Evolutionary conservation across 2,329 filamentous ascomycete genomes (phyloP).

Genomic region (Fusarium pseudocircinatum): DNA sequence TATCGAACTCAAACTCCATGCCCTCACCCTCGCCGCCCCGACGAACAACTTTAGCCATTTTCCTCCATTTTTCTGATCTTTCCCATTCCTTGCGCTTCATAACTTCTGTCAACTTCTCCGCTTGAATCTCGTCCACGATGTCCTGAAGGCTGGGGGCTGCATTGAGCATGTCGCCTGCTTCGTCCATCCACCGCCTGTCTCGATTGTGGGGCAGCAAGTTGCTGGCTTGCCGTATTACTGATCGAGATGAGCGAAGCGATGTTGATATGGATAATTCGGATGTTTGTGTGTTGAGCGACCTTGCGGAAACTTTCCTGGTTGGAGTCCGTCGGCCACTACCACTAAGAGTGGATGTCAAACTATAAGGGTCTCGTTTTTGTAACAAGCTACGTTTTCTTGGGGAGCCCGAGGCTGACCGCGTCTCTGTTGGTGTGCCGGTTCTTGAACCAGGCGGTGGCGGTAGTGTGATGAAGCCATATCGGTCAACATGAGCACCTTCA

Average conservation of each 20-base stretch:
- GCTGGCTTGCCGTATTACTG: constrained; percentile 65
- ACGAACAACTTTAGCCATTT: constrained; percentile 68
- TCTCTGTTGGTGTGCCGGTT: constrained; percentile 53
- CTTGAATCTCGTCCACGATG: constrained; percentile 64
- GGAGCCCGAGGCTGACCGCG: constrained; percentile 55
- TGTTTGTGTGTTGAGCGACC: constrained; percentile 67
- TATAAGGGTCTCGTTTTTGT: constrained; percentile 48
- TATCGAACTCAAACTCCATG: constrained; percentile 78
- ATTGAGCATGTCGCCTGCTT: constrained; percentile 74
- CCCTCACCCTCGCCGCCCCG: constrained; percentile 63
- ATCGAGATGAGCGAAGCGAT: constrained; percentile 64
- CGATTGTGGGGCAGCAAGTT: constrained; percentile 70
- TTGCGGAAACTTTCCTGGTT: constrained; percentile 65
- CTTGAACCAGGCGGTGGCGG: constrained; percentile 56
- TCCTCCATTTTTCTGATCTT: constrained; percentile 73
- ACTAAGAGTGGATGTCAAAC: constrained; percentile 53
- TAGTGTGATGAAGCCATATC: constrained; percentile 72
- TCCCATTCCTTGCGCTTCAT: constrained; percentile 71
- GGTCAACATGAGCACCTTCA: constrained; percentile 68
- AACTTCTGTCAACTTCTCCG: constrained; percentile 62
- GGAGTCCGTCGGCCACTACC: constrained; percentile 54
- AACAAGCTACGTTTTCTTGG: constrained; percentile 58
- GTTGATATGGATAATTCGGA: constrained; percentile 59
- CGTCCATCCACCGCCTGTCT: constrained; percentile 69
- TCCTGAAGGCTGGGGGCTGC: constrained; percentile 66